Base-by-base conservation (phyloP, 306 rosid species). In the Malus fusca region DNA sequence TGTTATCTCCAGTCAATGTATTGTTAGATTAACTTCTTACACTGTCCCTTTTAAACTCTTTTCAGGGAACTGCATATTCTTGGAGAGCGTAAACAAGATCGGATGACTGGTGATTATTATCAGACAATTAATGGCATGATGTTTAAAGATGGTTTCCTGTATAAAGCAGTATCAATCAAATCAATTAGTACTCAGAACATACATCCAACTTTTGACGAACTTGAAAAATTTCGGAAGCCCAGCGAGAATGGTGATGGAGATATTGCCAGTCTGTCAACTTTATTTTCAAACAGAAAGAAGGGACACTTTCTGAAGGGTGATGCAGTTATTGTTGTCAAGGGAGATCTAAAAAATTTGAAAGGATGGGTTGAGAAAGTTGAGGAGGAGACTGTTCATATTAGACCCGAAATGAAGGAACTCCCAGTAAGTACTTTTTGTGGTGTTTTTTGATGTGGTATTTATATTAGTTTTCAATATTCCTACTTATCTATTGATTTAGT, bases 301-400 rank as follows among this genome's bases (percentile, higher is more conserved):
- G 99, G 99, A 43, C 99, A 96, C 72, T 96, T 96, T 85, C 72
- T 92, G 94, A 96, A 96, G 86, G 99, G 99, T 33, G 99, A 96
- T 82, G 91, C 99, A 15, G 96, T 96, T 44, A 90, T 96, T 76
- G 86, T 96, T 11, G 53, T 96, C 71, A 92, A 88, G 88, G 99
- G 99, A 2, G 99, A 96, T 66, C 88, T 96, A 13, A 96, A 92
- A 83, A 90, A 89, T 77, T 81, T 96, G 88, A 92, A 96, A 76
- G 99, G 99, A 28, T 85, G 93, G 97, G 98, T 96, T 51, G 99
- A 96, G 84, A 96, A 96, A 84, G 98, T 92, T 40, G 98, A 91
- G 81, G 99, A 96, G 75, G 96, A 88, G 21, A 90, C 83, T 64
- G 98, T 96, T 64, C 92, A 90, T 84, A 92, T 96, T 80, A 87